Evolutionary conservation across 805 yeast species (phyloP), one percentile per base, ranked within the genome.

Genomic region (Jamesozyma rosinii): DNA sequence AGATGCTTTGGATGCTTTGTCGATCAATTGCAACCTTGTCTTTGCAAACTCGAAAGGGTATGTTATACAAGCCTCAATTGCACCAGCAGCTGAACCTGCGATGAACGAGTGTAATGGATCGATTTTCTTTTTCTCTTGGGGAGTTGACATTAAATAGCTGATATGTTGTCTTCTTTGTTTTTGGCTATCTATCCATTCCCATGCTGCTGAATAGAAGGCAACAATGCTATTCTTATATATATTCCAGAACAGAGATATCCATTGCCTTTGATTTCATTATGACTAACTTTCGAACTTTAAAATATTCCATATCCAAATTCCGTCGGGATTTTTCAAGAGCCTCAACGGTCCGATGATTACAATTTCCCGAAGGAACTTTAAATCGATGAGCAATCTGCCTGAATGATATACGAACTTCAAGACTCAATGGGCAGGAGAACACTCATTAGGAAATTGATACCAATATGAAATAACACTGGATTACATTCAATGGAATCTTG

Each of bases 31-130:
- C 37, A 92, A 70, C 49, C 97, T 71, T 3, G 98, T 90, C 60
- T 90, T 90, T 37, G 97, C 95, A 67, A 89, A 90, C 64, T 90
- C 98, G 64, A 92, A 92, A 2, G 98, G 98, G 62, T 88, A 90
- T 0, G 97, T 90, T 37, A 85, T 73, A 33, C 77, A 77, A 29
- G 96, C 96, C 66, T 90, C 98, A 27, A 89, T 79, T 21, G 95
- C 97, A 45, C 97, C 98, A 0, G 97, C 98, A 0, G 84, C 72
- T 42, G 97, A 96, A 44, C 98, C 98, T 5, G 96, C 97, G 22
- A 89, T 69, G 57, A 90, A 87, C 1, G 97, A 86, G 55, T 83
- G 79, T 47, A 75, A 57, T 2, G 92, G 90, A 59, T 83, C 90
- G 13, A 77, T 75, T 10, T 44, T 42, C 26, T 46, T 41, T 18